Percentiles rank a stretch among this genome's conserved stretches.
These are phyloP conservation scores for Allium fistulosum DNA, from an alignment of 106 monocot genomes.

Conservation along the genomic window DNA sequence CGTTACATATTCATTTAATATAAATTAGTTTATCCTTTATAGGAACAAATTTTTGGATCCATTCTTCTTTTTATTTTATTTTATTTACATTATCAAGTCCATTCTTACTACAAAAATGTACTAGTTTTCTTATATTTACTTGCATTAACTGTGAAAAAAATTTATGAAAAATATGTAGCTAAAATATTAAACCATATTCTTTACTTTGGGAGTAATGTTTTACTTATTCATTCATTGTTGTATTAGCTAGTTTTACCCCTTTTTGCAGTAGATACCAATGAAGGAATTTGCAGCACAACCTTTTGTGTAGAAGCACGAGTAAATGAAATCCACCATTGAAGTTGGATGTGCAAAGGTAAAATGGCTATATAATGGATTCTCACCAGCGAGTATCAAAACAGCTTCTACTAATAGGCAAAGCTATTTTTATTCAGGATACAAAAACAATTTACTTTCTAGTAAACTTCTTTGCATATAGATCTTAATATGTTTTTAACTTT, in stretches of 20 bases:
- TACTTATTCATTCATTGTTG: too few relatives aligned
- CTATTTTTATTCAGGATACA: constrained; percentile 35
- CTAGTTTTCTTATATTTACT: too few relatives aligned
- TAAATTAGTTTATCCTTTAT: too few relatives aligned
- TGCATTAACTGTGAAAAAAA: not conserved
- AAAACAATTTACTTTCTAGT: not conserved
- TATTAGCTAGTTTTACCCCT: too few relatives aligned
- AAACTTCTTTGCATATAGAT: too few relatives aligned
- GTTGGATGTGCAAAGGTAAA: constrained; percentile 38
- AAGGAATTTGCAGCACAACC: constrained; percentile 54
- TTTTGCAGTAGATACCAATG: constrained; percentile 61
- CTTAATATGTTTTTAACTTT: too few relatives aligned
- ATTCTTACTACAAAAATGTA: too few relatives aligned
- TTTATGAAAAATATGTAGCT: not conserved
- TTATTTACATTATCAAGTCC: too few relatives aligned
- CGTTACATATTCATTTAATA: too few relatives aligned
- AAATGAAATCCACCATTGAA: constrained; percentile 31
- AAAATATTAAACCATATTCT: not conserved
- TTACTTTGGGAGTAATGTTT: too few relatives aligned
- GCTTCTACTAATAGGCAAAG: constrained; percentile 34
- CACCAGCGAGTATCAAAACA: constrained; percentile 35
- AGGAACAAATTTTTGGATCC: too few relatives aligned
- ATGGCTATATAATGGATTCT: constrained; percentile 41
- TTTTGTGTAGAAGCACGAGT: constrained; percentile 39
- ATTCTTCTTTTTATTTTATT: too few relatives aligned